Conservation (phyloP, 495 filamentous ascomycete genomes). For the Neurospora africana region DNA sequence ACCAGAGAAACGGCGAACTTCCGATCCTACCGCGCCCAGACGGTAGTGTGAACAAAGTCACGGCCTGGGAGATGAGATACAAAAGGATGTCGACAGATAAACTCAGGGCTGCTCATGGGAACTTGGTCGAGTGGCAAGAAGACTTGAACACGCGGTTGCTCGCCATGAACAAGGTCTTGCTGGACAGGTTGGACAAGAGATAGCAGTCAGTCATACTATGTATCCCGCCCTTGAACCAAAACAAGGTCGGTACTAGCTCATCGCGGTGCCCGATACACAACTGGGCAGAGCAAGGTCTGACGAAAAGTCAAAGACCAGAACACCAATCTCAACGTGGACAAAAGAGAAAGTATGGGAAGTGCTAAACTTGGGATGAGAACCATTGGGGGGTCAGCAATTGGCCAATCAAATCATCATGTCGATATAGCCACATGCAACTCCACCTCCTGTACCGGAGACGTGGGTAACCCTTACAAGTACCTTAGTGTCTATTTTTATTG, state of each 20-base stretch:
- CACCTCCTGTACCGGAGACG: neutral
- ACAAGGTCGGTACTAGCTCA: neutral
- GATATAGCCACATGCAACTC: neutral
- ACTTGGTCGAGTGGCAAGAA: constrained; percentile 10
- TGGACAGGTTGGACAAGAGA: neutral
- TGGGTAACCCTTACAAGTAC: neutral
- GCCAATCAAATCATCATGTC: neutral
- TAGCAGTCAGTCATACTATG: neutral
- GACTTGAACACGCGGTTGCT: constrained; percentile 9
- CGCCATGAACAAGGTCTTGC: constrained; percentile 13
- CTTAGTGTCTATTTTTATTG: neutral
- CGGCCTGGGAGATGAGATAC: constrained; percentile 11
- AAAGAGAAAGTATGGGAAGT: neutral
- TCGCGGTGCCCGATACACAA: neutral
- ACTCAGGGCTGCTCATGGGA: constrained; percentile 4
- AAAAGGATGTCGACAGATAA: neutral
- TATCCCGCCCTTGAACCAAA: neutral
- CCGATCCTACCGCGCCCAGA: neutral
- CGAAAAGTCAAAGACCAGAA: neutral
- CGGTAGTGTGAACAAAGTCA: neutral
- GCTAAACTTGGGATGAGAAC: neutral
- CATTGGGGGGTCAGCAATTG: neutral
- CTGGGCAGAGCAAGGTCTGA: neutral
- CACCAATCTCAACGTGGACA: neutral
- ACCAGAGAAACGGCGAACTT: neutral